Percentiles rank a stretch among this genome's conserved stretches.
These are phyloP conservation scores for Bryum argenteum DNA, from an alignment of 225 moss, liverwort and hornwort species.

Conservation along the genomic window DNA sequence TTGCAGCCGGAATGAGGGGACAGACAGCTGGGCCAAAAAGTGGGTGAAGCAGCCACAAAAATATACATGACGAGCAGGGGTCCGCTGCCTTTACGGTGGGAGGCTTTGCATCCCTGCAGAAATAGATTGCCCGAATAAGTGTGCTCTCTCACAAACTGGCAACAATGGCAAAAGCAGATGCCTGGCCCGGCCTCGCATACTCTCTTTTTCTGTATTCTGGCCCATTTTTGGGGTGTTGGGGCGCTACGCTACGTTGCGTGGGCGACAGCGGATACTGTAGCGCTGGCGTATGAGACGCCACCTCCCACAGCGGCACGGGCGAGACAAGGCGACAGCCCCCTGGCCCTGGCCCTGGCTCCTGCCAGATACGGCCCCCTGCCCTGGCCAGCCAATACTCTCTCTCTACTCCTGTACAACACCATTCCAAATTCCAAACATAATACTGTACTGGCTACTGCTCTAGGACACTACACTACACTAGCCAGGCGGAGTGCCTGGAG, in stretches of 20 bases:
- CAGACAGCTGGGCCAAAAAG: not conserved
- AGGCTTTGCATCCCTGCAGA: not conserved
- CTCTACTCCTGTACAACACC: no score
- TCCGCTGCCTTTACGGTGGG: not conserved
- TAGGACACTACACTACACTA: no score
- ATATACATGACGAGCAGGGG: not conserved
- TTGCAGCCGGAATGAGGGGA: no score
- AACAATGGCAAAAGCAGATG: no score
- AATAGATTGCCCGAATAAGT: not conserved
- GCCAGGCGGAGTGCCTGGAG: no score
- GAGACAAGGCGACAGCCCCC: slow-evolving; percentile 35
- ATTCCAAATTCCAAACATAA: no score
- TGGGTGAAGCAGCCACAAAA: not conserved
- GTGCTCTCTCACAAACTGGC: no score
- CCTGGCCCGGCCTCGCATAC: no score
- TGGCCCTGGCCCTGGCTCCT: not conserved
- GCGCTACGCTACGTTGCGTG: not conserved
- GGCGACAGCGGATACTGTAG: slow-evolving; percentile 19
- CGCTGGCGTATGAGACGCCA: not conserved
- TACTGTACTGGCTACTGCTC: no score
- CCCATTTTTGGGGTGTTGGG: no score
- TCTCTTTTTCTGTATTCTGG: no score
- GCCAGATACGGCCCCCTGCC: slow-evolving; percentile 17
- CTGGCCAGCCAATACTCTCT: not conserved
- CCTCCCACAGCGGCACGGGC: not conserved